Evolutionary conservation across 2,329 filamentous ascomycete species (phyloP), one percentile per base, ranked within the genome.

Genomic region (Exophiala xenobiotica): DNA sequence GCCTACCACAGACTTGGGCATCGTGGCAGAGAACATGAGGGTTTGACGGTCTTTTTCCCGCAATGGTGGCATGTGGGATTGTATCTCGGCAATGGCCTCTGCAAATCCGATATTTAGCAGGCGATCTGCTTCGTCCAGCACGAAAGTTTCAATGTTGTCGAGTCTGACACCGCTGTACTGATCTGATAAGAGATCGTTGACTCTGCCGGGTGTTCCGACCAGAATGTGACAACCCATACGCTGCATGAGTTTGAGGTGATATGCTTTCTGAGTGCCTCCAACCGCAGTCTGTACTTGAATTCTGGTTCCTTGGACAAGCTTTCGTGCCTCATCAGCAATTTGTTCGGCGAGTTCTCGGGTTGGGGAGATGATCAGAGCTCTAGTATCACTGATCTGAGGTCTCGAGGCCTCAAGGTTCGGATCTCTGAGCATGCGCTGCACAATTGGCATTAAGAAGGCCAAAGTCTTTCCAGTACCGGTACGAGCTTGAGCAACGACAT

Each of bases 1-100:
- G 37, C 79, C 73, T 60, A 96, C 84, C 38, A 99, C 92, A 57
- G 90, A 82, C 53, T 80, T 79, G 39, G 92, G 90, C 24, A 99
- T 87, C 8, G 93, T 99, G 38, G 93, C 93, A 11, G 92, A 97
- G 69, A 95, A 96, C 70, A 99, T 85, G 63, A 99, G 82, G 5
- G 91, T 96, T 70, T 99, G 93, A 43, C 92, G 84, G 47, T 86
- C 78, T 11, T 41, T 43, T 46, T 83, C 70, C 0, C 68, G 62
- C 5, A 79, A 78, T 40, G 78, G 68, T 7, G 78, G 78, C 38
- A 82, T 71, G 26, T 70, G 68, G 18, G 65, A 67, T 23, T 81
- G 68, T 26, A 82, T 79, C 43, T 74, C 68, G 59, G 74, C 75
- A 49, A 81, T 73, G 18, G 75, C 77, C 8, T 73, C 71, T 20